Base-by-base conservation (phyloP, 2,329 filamentous ascomycete genomes). In the Ophiosphaerella herpotricha region DNA sequence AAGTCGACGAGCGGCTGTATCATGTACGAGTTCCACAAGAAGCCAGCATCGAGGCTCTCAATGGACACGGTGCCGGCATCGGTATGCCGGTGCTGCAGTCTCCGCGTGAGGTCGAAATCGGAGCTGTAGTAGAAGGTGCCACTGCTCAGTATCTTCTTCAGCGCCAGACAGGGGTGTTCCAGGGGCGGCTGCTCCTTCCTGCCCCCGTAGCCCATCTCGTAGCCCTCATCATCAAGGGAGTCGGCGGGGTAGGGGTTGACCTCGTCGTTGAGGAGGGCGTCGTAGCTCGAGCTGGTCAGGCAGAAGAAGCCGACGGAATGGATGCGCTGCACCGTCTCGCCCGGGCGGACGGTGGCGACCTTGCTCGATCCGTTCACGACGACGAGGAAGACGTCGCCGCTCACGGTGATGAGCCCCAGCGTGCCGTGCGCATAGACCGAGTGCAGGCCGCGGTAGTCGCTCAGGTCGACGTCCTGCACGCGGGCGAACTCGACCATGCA, bases 1-100 rank as follows among this genome's bases (percentile, higher is more conserved):
- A 99, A 97, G 70, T 91, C 84, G 26, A 97, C 87, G 46, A 99
- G 80, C 5, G 94, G 92, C 57, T 89, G 87, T 64, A 99, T 96
- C 91, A 99, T 97, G 75, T 95, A 97, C 3, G 91, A 95, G 69
- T 99, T 99, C 94, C 94, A 99, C 14, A 99, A 77, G 69, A 96
- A 97, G 1, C 89, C 88, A 65, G 91, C 88, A 72, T 99, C 91
- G 54, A 97, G 86, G 66, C 90, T 94, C 69, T 96, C 91, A 53
- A 97, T 91, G 55, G 96, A 90, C 56, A 97, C 92, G 0, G 88
- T 86, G 38, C 86, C 82, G 16, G 85, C 85, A 68, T 93, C 90
- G 48, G 88, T 84, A 12, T 87, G 85, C 83, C 93, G 86, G 68
- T 97, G 89, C 74, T 99, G 94, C 55, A 97, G 77, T 60, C 94